Conservation (phyloP, 1,139 yeast species). For the Saccharomyces hybrid region DNA sequence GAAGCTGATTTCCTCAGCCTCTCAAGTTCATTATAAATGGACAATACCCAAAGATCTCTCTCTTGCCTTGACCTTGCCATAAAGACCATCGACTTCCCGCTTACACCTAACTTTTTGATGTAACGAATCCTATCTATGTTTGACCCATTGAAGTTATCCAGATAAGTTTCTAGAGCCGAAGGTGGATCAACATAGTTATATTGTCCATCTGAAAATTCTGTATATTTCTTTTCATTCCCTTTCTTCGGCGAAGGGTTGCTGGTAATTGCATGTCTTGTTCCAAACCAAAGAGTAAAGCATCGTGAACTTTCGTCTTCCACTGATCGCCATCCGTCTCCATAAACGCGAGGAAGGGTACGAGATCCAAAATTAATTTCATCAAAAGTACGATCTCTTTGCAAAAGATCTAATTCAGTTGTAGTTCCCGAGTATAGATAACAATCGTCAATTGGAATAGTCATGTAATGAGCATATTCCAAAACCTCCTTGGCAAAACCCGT, state of each 20-base stretch:
- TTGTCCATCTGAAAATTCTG: neutral
- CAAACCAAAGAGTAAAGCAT: conserved; percentile 82
- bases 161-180: neutral
- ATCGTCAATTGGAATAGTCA: conserved; percentile 54
- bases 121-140: conserved; percentile 37
- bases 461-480: conserved; percentile 41
- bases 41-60: conserved; percentile 74
- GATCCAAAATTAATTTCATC: conserved; percentile 48
- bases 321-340: conserved; percentile 78
- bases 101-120: conserved; percentile 53
- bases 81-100: conserved; percentile 65
- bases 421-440: conserved; percentile 75
- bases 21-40: conserved; percentile 57
- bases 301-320: conserved; percentile 65
- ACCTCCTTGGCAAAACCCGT: conserved; percentile 43
- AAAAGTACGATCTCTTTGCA: conserved; percentile 41
- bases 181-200: neutral
- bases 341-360: conserved; percentile 59
- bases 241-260: neutral
- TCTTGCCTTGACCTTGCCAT: conserved; percentile 79
- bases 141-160: neutral
- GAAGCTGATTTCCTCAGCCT: conserved; percentile 34
- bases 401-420: conserved; percentile 50
- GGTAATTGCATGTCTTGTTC: conserved; percentile 46
- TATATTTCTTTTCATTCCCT: neutral